Evolutionary conservation across 352 stramenopile genomes (phyloP), one percentile per base, ranked within the genome.

Genomic region (Chrysophaeum taylorii): DNA sequence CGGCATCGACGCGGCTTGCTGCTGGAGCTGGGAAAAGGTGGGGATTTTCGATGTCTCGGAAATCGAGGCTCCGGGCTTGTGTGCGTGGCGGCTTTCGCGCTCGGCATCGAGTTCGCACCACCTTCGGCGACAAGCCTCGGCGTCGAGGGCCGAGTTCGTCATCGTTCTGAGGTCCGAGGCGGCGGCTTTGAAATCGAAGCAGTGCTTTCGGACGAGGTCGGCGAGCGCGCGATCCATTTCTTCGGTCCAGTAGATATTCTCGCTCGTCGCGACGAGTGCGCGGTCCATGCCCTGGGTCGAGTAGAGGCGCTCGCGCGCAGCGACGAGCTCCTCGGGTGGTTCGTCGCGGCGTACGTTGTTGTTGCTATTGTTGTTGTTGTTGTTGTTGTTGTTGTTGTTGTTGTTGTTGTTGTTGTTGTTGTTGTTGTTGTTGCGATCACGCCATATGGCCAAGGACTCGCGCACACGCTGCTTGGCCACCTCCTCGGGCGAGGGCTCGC

Each of bases 201-300:
- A 71, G 21, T 50, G 31, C 5, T 35, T 31, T 0, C 69, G 69
- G 18, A 73, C 69, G 54, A 54, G 38, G 21, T 21, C 14, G 23
- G 69, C 35, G 18, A 73, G 50, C 29, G 35, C 18, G n/a, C 35
- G 25, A 61, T 73, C 69, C 69, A 73, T 73, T 25, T 15, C 39
- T 35, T 73, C 69, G 60, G 45, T 70, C 69, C 69, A 73, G 38
- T 73, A 73, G 53, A 73, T n/a, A n/a, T n/a, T n/a, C 38, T 54
- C 23, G 29, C 12, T 29, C 21, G 4, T 29, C 45, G 23, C 12
- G 12, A 16, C 18, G 45, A 18, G 12, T 27, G 27, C 25, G 50
- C 50, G 50, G 2, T 25, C 31, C 45, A 23, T 38, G 33, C 16
- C 7, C 36, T 9, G 31, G 31, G 5, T 25, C 9, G 16, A 36